A percentile compares a stretch with the other conserved stretches of the same genome.
phyloP scores from a whole-genome alignment of 1,284 basidiomycete species.

The Singerocomus rubriflavus region DNA sequence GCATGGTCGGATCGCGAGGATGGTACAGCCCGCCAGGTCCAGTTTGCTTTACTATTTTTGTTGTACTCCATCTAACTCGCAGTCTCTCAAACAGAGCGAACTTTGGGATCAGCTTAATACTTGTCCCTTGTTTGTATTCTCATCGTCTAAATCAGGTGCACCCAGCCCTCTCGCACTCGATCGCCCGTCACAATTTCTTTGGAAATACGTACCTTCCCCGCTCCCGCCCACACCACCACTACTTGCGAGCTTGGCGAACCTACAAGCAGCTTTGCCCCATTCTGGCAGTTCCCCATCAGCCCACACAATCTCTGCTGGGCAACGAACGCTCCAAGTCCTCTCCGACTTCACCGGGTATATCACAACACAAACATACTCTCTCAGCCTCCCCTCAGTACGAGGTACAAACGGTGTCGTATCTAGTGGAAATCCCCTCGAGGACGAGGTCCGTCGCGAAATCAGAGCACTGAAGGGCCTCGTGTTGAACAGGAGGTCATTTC shows the following conservation, averaged over 20 bases:
- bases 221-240: slow-evolving; percentile 43
- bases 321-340: slow-evolving; percentile 46
- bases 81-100: slow-evolving; percentile 39
- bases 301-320: slow-evolving; percentile 32
- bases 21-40: slow-evolving; percentile 51
- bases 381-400: slow-evolving; percentile 21
- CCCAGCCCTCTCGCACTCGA: slow-evolving; percentile 12
- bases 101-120: slow-evolving; percentile 61
- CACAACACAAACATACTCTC: slow-evolving; percentile 45
- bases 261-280: slow-evolving; percentile 45
- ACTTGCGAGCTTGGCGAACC: slow-evolving; percentile 42
- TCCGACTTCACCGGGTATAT: slow-evolving; percentile 54
- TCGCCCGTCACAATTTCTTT: slow-evolving; percentile 38
- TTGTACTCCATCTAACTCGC: neutral
- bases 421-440: slow-evolving; percentile 28
- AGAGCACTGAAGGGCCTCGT: slow-evolving; percentile 54
- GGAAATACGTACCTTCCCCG: slow-evolving; percentile 50
- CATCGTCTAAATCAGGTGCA: slow-evolving; percentile 15
- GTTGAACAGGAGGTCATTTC: slow-evolving; percentile 41
- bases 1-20: slow-evolving; percentile 49
- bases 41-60: slow-evolving; percentile 5
- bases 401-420: slow-evolving; percentile 5
- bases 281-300: slow-evolving; percentile 24
- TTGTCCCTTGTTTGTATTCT: slow-evolving; percentile 46
- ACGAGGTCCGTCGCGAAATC: slow-evolving; percentile 52